Base-by-base conservation (phyloP, 1,284 basidiomycete species). In the Phylloboletellus chloephorus region DNA sequence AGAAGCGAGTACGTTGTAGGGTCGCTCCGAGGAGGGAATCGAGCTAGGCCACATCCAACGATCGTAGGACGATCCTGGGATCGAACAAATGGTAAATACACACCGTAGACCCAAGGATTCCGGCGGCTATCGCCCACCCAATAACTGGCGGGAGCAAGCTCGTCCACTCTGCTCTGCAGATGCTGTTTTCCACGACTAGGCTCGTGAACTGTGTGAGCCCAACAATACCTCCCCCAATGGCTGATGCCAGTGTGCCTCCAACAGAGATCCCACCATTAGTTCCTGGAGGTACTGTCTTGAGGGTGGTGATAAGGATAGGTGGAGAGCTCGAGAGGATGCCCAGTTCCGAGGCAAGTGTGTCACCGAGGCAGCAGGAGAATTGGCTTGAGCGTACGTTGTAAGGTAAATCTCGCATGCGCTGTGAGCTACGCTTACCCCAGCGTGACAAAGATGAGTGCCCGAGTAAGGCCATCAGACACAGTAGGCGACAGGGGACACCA, bases 21-120 rank as follows among this genome's bases (percentile, higher is more conserved):
- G 88, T 91, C 1, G 92, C 93, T 2, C 94, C 94, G 9, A 96
- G 70, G 2, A 96, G 33, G 0, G 88, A 92, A 59, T 96, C 92
- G 39, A 89, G 59, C 82, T 88, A 41, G 24, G n/a, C 12, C 24
- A 35, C 25, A 13, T 39, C 48, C n/a, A 43, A 13, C 16, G 20
- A n/a, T 22, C 17, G 29, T 32, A 24, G 7, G 35, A 36, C 4
- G 19, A 16, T 33, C 35, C 21, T 42, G 34, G 40, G 13, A 23
- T 28, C 17, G 13, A 7, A 17, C 30, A 26, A 24, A 31, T 22
- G 17, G 15, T 2, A n/a, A 11, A n/a, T 7, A 37, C 78, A 50
- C 52, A 90, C 83, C 66, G 88, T 56, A 36, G 87, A 90, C 3
- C 91, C 91, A 9, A 81, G 63, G 8, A 83, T 66, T 4, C 92